phyloP scores from a whole-genome alignment of 805 yeast species.

The Schizosaccharomyces cryophilus region DNA sequence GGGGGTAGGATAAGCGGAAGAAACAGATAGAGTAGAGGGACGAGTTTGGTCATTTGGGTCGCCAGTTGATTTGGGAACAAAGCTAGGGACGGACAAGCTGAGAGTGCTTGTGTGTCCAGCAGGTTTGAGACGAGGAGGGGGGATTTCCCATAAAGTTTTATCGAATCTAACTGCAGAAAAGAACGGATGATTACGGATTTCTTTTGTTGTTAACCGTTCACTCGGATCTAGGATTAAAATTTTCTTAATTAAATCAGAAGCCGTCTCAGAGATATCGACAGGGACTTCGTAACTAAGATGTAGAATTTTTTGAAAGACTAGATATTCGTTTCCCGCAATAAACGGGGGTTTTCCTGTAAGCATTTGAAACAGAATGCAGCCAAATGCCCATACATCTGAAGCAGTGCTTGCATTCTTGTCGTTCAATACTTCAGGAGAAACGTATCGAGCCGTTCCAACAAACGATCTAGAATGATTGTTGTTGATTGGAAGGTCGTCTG shows the following conservation, averaged over 20 bases:
- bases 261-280: constrained; percentile 32
- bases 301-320: constrained; percentile 73
- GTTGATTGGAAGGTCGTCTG: neutral
- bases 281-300: constrained; percentile 50
- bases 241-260: constrained; percentile 41
- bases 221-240: constrained; percentile 51
- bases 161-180: constrained; percentile 24
- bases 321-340: constrained; percentile 62
- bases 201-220: constrained; percentile 30
- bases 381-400: constrained; percentile 83
- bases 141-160: neutral
- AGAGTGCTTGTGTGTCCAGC: neutral
- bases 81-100: neutral
- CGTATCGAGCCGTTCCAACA: constrained; percentile 94
- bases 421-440: constrained; percentile 76
- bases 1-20: neutral
- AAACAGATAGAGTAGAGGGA: neutral
- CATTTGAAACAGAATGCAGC: constrained; percentile 67
- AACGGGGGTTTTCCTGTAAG: constrained; percentile 72
- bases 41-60: neutral
- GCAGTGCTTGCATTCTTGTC: constrained; percentile 61
- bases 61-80: neutral
- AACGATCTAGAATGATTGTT: constrained; percentile 68
- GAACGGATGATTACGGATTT: constrained; percentile 47
- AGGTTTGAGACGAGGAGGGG: constrained; percentile 1